These are phyloP conservation scores for Mycena vulgaris DNA, from an alignment of 768 basidiomycete genomes.

Conservation along the genomic window DNA sequence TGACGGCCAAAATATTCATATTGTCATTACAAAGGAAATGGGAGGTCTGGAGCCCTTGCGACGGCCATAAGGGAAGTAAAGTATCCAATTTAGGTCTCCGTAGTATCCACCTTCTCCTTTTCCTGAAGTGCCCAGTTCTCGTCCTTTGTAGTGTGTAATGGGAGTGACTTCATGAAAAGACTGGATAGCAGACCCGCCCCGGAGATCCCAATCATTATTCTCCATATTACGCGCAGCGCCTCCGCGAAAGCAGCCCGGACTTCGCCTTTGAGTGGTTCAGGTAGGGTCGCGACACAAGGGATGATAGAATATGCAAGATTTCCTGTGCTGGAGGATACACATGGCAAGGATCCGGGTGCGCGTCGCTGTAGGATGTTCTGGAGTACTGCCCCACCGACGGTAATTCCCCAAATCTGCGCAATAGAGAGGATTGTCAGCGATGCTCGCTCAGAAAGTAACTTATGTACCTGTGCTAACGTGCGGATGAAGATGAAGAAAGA, in stretches of 20 bases:
- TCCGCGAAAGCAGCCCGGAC: slow-evolving; percentile 58
- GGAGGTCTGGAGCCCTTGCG: too few relatives aligned
- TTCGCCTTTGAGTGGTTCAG: slow-evolving; percentile 47
- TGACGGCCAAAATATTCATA: too few relatives aligned
- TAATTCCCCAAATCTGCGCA: slow-evolving; percentile 64
- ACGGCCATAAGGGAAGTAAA: too few relatives aligned
- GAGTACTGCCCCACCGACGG: slow-evolving; percentile 65
- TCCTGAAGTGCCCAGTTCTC: slow-evolving; percentile 47
- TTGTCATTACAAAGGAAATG: too few relatives aligned
- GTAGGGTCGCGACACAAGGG: slow-evolving; percentile 55
- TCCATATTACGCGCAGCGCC: slow-evolving; percentile 56
- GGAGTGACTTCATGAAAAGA: slow-evolving; percentile 49
- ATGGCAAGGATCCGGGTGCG: slow-evolving; percentile 59
- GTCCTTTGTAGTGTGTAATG: slow-evolving; percentile 47
- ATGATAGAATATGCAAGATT: slow-evolving; percentile 65
- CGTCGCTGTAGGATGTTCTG: slow-evolving; percentile 62
- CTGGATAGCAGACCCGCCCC: slow-evolving; percentile 49
- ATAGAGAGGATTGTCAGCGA: background rate
- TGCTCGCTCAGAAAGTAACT: too few relatives aligned
- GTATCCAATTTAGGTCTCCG: too few relatives aligned
- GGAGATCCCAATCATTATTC: slow-evolving; percentile 53
- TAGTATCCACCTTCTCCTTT: too few relatives aligned
- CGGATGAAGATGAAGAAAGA: slow-evolving; percentile 59
- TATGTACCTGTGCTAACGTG: slow-evolving; percentile 51
- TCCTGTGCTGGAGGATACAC: slow-evolving; percentile 52